phyloP scores from a whole-genome alignment of 371 early-diverging fungal genomes.

The Circinella umbellata region DNA sequence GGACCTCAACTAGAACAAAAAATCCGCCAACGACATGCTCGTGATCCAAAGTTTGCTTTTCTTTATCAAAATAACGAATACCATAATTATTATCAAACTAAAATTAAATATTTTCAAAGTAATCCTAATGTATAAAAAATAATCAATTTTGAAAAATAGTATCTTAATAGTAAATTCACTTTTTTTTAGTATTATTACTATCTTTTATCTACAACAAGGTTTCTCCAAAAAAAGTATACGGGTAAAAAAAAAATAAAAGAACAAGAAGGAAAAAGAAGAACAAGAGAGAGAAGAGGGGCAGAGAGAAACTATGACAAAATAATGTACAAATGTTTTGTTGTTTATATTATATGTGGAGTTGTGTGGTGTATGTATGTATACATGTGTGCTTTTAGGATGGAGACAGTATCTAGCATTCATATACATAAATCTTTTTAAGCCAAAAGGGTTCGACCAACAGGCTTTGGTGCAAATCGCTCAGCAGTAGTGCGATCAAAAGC shows the following conservation, averaged over 20 bases:
- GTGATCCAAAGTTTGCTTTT: conserved; percentile 42
- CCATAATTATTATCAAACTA: conserved; percentile 30
- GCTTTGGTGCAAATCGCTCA: conserved; percentile 20
- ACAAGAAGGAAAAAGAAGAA: conserved; percentile 2
- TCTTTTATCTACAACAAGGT: neutral
- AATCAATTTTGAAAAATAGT: neutral
- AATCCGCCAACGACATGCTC: conserved; percentile 29
- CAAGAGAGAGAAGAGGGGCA: neutral
- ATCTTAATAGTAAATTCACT: neutral
- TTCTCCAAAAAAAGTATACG: no score
- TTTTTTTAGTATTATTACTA: neutral
- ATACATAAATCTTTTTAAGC: conserved; percentile 10
- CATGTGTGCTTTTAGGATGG: no score
- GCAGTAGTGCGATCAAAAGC: conserved; percentile 48
- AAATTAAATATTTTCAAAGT: conserved; percentile 13
- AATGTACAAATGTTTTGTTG: no score
- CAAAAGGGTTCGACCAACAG: conserved; percentile 28
- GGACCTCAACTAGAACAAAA: conserved; percentile 33
- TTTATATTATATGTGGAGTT: no score
- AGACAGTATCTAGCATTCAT: neutral
- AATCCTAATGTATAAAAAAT: neutral
- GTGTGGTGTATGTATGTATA: no score
- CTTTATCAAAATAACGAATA: conserved; percentile 32
- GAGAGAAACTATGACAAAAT: neutral
- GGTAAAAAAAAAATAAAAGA: neutral